Evolutionary conservation across 129 eudicot genomes (phyloP), one percentile per base, ranked within the genome.

Genomic region (Flaveria robusta): DNA sequence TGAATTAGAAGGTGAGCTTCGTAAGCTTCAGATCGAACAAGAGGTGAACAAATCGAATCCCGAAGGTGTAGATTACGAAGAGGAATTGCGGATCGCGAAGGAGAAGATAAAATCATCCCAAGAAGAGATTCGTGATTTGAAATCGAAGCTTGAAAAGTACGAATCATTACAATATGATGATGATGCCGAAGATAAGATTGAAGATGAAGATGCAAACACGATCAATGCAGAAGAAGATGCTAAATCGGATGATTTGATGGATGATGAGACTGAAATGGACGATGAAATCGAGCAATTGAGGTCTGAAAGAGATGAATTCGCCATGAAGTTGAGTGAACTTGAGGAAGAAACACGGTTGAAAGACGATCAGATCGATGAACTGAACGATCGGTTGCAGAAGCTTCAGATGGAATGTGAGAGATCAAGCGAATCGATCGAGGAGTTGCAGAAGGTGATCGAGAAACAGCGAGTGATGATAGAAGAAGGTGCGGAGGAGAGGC

Each of bases 401-500:
- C 51, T 90, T 51, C 90, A 91, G 13, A n/a, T 55, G 19, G 85
- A 91, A 63, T 58, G 70, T 1, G 89, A 93, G 22, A 70, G 50
- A 66, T 82, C 81, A 1, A 67, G 63, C 20, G 74, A 82, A 49
- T 16, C 71, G 68, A 82, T 55, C 1, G 84, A 87, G 27, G 92
- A 83, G 19, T 31, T 93, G 60, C 88, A 85, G 71, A 51, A 34
- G 27, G 86, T 79, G 39, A 78, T 88, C 7, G 86, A 88, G 77
- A 85, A 78, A 26, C 89, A 90, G 37, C 56, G 82, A 2, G 87
- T 60, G 60, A 34, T 66, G 59, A 86, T 93, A 12, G 16, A 75
- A 75, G 92, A 93, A 87, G 95, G 85, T 3, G 98, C 81, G 0
- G 98, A 93, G 74, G 95, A 79, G 76, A 93, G 88, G 42, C 75